Evolutionary conservation across 257 asterid genomes (phyloP), one percentile per base, ranked within the genome.

Genomic region (Penstemon newberryi): DNA sequence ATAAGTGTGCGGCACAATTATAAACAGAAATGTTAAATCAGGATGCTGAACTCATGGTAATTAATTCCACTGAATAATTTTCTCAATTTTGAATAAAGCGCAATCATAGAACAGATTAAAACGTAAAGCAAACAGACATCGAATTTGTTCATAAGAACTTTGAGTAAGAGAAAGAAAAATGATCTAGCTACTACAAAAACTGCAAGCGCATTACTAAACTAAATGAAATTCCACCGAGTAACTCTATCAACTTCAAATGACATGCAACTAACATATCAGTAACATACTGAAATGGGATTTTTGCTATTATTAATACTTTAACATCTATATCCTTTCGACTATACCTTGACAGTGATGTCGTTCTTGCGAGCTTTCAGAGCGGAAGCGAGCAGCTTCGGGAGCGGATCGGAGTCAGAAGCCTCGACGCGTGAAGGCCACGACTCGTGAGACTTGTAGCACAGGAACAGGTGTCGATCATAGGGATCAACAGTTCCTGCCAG

Each of bases 361-460:
- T 65, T 63, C 50, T 75, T 84, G 10, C 96, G 96, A 85, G 92
- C 82, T 82, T 81, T 82, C n/a, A 91, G 74, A 62, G 91, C 83
- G 19, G 80, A 71, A 5, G 90, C 81, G 62, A 91, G 76, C 52
- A 70, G 84, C 87, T 84, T 85, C 12, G 99, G 99, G 43, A 94
- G 82, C 75, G 82, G 90, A 89, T 94, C 98, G 66, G 91, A 43
- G 1, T 91, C 98, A 0, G 98, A 86, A 56, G 65, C 71, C 79
- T 91, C 99, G 37, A 94, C 80, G 55, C 87, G 86, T 11, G 95
- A 33, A 44, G 99, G 98, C 99, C 99, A 91, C 40, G 81, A 63
- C 37, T 87, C 84, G 66, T 86, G 90, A 70, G 98, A 81, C 83
- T 87, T 85, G 87, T 91, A 89, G 79, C 92, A 82, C 74, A 94